phyloP scores from a whole-genome alignment of 2,329 filamentous ascomycete species.

The Cucurbitaria berberidis region DNA sequence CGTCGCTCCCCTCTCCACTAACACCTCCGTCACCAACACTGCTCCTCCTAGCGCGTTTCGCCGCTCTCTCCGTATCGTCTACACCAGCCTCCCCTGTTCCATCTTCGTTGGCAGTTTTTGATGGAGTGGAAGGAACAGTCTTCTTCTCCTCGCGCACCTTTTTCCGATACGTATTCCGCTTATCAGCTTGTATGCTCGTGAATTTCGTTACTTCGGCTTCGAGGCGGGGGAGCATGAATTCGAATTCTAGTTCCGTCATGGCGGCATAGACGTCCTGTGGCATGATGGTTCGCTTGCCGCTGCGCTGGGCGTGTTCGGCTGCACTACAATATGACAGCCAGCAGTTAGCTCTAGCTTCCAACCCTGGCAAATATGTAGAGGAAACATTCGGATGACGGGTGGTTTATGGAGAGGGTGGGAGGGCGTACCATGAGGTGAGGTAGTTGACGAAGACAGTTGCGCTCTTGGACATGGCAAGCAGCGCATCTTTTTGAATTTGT shows the following conservation, averaged over 20 bases:
- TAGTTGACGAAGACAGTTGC: slow-evolving; percentile 86
- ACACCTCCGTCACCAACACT: slow-evolving; percentile 49
- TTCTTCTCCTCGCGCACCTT: slow-evolving; percentile 71
- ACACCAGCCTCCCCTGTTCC: slow-evolving; percentile 5
- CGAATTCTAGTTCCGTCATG: slow-evolving; percentile 77
- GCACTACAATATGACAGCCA: slow-evolving; percentile 60
- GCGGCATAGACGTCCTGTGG: slow-evolving; percentile 78
- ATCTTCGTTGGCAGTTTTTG: slow-evolving; percentile 6
- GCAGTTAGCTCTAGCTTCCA: not conserved
- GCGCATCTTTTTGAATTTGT: slow-evolving; percentile 81
- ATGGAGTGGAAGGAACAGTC: slow-evolving; percentile 13
- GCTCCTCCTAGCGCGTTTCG: slow-evolving; percentile 56
- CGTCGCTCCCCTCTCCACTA: slow-evolving; percentile 47
- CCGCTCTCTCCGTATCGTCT: slow-evolving; percentile 55
- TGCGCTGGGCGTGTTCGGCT: slow-evolving; percentile 70
- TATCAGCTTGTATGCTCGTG: slow-evolving; percentile 74
- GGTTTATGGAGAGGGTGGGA: too few species aligned
- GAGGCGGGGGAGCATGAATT: slow-evolving; percentile 71
- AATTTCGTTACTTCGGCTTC: slow-evolving; percentile 81
- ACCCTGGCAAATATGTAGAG: not conserved
- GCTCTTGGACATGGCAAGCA: slow-evolving; percentile 79
- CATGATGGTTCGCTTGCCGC: slow-evolving; percentile 79
- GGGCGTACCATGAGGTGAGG: slow-evolving; percentile 71
- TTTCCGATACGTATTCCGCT: slow-evolving; percentile 74
- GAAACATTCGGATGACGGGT: too few species aligned